phyloP scores from a whole-genome alignment of 2,329 filamentous ascomycete species.

The Plectosphaerella plurivora region DNA sequence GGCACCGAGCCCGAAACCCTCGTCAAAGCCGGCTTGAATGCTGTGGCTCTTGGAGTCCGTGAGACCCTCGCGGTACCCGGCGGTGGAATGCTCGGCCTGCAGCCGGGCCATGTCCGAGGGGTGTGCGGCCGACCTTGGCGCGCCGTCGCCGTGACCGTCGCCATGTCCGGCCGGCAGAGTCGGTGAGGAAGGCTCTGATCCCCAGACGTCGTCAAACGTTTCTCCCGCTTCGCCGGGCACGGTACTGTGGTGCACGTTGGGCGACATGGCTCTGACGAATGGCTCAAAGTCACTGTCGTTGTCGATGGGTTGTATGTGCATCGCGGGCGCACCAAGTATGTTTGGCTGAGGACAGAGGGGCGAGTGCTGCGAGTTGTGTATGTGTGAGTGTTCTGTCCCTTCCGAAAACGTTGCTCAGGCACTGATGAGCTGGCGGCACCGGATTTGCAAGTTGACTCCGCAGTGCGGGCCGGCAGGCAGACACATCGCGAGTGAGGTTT shows the following conservation, averaged over 20 bases:
- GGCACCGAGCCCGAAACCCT: constrained; percentile 81
- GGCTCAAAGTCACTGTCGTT: constrained; percentile 11
- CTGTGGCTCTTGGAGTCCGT: constrained; percentile 67
- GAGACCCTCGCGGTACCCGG: constrained; percentile 88
- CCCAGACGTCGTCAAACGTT: constrained; percentile 17
- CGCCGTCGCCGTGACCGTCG: neutral
- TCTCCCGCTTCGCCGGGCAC: constrained; percentile 7
- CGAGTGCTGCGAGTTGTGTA: neutral
- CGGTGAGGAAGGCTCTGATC: constrained; percentile 9
- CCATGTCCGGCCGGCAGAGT: neutral
- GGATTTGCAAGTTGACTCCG: too few species aligned
- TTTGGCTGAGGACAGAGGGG: neutral
- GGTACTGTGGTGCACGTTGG: constrained; percentile 1
- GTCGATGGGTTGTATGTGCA: constrained; percentile 14
- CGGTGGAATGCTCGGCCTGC: constrained; percentile 71
- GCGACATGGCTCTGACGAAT: constrained; percentile 9
- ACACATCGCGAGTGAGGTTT: too few species aligned
- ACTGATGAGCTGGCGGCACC: too few species aligned
- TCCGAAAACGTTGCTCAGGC: too few species aligned
- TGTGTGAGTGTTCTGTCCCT: too few species aligned
- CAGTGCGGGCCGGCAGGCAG: too few species aligned
- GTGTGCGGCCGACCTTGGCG: constrained; percentile 20
- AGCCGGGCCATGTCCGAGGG: constrained; percentile 68
- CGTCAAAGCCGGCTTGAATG: constrained; percentile 87
- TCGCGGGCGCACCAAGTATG: neutral